Conservation (phyloP, 306 rosid genomes). For the Arachis hypogaea region DNA sequence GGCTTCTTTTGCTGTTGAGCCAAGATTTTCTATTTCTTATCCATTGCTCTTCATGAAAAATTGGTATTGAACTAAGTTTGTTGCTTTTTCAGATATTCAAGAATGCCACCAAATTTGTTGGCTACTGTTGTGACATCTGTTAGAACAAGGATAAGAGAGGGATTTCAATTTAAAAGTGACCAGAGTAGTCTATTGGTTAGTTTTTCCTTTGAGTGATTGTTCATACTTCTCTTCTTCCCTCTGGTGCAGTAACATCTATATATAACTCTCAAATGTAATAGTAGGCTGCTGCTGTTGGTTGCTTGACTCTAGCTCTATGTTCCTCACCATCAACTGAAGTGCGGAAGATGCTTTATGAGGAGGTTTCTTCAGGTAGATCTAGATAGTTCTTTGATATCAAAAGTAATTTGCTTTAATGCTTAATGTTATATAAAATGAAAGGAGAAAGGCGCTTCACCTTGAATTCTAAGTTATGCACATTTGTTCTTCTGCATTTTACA, state of each 20-base stretch:
- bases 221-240: slow-evolving; percentile 15
- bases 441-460: too few relatives aligned
- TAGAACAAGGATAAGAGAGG: slow-evolving; percentile 66
- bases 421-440: slow-evolving; percentile 12
- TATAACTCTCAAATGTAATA: slow-evolving; percentile 22
- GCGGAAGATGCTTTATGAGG: slow-evolving; percentile 66
- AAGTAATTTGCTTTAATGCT: not conserved
- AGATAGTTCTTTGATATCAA: slow-evolving; percentile 2
- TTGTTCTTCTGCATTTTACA: too few relatives aligned
- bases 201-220: slow-evolving; percentile 31
- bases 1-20: slow-evolving; percentile 6
- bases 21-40: slow-evolving; percentile 8
- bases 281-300: slow-evolving; percentile 80
- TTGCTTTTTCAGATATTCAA: slow-evolving; percentile 68
- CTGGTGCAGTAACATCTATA: slow-evolving; percentile 10
- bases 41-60: slow-evolving; percentile 31
- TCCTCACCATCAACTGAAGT: slow-evolving; percentile 73
- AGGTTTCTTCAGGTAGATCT: slow-evolving; percentile 64
- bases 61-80: slow-evolving; percentile 20
- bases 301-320: slow-evolving; percentile 75
- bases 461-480: too few relatives aligned
- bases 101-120: slow-evolving; percentile 89
- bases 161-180: slow-evolving; percentile 69
- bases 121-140: slow-evolving; percentile 68
- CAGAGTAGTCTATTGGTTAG: slow-evolving; percentile 83